phyloP scores from a whole-genome alignment of 768 basidiomycete species.

The Chiua virens region DNA sequence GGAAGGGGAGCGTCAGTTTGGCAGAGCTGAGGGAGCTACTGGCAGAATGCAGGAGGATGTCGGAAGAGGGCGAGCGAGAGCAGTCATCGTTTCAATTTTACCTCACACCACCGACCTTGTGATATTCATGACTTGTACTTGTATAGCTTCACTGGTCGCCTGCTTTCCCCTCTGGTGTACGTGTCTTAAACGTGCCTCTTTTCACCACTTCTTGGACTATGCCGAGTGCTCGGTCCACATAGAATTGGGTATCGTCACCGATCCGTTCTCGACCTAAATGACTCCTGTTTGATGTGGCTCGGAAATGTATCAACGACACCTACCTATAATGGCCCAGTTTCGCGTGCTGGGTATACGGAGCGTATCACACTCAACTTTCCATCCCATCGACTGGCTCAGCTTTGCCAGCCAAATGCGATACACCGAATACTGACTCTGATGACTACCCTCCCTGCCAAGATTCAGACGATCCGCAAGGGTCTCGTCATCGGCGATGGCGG shows the following conservation, averaged over 20 bases:
- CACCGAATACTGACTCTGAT: conserved; percentile 68
- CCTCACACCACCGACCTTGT: conserved; percentile 5
- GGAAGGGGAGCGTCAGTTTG: conserved; percentile 30
- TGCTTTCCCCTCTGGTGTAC: conserved; percentile 70
- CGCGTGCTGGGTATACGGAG: conserved; percentile 91
- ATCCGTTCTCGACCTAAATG: conserved; percentile 28
- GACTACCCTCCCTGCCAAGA: conserved; percentile 61
- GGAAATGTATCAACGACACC: conserved; percentile 22
- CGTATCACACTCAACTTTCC: conserved; percentile 83
- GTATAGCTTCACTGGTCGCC: conserved; percentile 17
- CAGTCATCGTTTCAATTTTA: conserved; percentile 22
- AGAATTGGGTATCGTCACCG: conserved; percentile 8
- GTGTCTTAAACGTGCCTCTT: conserved; percentile 70
- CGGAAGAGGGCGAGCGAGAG: conserved; percentile 32
- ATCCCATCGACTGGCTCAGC: conserved; percentile 73
- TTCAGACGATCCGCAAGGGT: conserved; percentile 47
- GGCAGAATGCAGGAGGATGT: conserved; percentile 54
- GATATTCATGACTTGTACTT: background rate
- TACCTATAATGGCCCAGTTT: conserved; percentile 91
- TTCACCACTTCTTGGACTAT: conserved; percentile 57
- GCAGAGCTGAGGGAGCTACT: conserved; percentile 54
- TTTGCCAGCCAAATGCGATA: conserved; percentile 88
- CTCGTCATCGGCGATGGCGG: conserved; percentile 17
- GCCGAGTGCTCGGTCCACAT: conserved; percentile 41
- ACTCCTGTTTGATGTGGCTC: background rate